A percentile compares a stretch with the other conserved stretches of the same genome.
Evolutionary conservation across 345 rosid species (phyloP).

Genomic region (Lepidium didymum): DNA sequence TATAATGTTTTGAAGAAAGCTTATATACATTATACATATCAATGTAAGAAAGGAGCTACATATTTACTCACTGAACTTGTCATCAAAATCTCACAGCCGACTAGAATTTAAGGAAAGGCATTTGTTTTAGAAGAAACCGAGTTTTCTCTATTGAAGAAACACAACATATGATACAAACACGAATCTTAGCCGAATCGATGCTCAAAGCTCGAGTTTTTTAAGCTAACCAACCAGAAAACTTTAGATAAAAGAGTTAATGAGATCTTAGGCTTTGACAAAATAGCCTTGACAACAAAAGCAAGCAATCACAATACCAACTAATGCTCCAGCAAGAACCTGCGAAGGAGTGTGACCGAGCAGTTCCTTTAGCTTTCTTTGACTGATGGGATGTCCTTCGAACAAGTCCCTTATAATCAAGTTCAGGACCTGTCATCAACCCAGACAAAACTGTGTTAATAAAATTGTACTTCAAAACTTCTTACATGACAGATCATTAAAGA

Average conservation of each 20-base stretch:
- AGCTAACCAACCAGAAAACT: neutral
- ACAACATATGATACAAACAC: slow-evolving; percentile 15
- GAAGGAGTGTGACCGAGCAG: slow-evolving; percentile 89
- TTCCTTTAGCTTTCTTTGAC: slow-evolving; percentile 91
- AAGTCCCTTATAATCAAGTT: slow-evolving; percentile 82
- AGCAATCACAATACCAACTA: slow-evolving; percentile 71
- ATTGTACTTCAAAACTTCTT: neutral
- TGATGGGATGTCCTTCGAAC: slow-evolving; percentile 90
- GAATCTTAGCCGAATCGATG: slow-evolving; percentile 7
- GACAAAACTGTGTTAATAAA: too few species aligned
- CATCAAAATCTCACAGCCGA: too few species aligned
- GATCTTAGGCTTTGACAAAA: slow-evolving; percentile 41
- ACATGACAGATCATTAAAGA: neutral
- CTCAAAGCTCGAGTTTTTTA: neutral
- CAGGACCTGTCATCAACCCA: slow-evolving; percentile 47
- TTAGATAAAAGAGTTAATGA: neutral
- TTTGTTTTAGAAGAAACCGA: neutral
- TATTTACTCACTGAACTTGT: too few species aligned
- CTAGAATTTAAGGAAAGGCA: too few species aligned
- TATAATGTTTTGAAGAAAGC: neutral
- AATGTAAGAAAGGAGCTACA: neutral
- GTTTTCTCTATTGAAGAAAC: slow-evolving; percentile 12
- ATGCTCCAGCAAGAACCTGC: slow-evolving; percentile 84
- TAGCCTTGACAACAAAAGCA: slow-evolving; percentile 62
- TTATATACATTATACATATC: neutral